Percentiles rank a stretch among this genome's conserved stretches.
Conservation (phyloP, 352 stramenopile genomes). For the Pythium dissimile region DNA sequence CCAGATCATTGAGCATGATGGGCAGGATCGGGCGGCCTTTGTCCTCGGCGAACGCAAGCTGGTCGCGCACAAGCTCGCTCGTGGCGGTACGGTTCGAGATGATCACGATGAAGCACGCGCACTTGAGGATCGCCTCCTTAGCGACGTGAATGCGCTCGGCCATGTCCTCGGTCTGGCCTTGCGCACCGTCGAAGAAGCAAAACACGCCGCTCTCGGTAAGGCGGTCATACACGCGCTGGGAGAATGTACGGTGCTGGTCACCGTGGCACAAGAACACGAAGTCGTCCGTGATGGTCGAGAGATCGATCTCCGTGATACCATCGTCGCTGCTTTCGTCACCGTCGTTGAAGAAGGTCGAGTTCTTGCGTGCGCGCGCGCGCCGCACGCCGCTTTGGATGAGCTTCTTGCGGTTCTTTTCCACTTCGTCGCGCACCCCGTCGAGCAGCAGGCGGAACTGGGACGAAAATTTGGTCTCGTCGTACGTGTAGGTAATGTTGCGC, state of each 20-base stretch:
- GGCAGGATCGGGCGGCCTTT: constrained; percentile 69
- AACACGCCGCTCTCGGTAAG: constrained; percentile 47
- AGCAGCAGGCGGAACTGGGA: constrained; percentile 62
- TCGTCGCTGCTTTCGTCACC: constrained; percentile 5
- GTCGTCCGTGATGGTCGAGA: constrained; percentile 30
- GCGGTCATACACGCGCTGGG: constrained; percentile 54
- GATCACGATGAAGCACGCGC: constrained; percentile 66
- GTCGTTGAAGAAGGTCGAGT: constrained; percentile 13
- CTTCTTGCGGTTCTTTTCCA: constrained; percentile 66
- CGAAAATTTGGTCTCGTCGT: constrained; percentile 53
- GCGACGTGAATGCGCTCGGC: constrained; percentile 56
- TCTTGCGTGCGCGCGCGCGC: constrained; percentile 1
- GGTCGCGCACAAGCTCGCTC: constrained; percentile 77
- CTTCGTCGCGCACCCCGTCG: constrained; percentile 70
- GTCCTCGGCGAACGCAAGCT: constrained; percentile 79
- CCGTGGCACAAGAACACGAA: constrained; percentile 76
- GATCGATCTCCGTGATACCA: constrained; percentile 24
- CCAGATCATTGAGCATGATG: constrained; percentile 74
- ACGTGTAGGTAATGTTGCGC: constrained; percentile 60
- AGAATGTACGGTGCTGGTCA: constrained; percentile 62
- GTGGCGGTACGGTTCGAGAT: constrained; percentile 57
- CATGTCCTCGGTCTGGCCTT: constrained; percentile 44
- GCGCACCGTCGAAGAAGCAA: constrained; percentile 52
- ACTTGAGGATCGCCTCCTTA: constrained; percentile 80
- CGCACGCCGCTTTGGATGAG: constrained; percentile 25